Percentiles rank a stretch among this genome's conserved stretches.
phyloP scores from a whole-genome alignment of 2,329 filamentous ascomycete genomes.

The Aspergillus caelatus region DNA sequence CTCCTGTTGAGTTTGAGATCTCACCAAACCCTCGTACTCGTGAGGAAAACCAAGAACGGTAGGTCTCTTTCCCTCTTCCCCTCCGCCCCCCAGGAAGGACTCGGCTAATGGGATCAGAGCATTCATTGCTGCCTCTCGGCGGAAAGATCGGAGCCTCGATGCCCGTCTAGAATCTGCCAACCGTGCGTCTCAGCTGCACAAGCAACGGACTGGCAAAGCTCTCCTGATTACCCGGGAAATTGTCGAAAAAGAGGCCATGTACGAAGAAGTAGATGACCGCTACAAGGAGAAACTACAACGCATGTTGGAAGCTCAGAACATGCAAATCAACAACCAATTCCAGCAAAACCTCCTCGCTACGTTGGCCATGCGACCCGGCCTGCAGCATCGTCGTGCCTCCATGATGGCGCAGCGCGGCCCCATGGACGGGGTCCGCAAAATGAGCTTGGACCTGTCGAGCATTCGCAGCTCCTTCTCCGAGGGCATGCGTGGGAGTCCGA shows the following conservation, averaged over 20 bases:
- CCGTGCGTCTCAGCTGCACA: constrained; percentile 88
- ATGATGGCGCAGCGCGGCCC: constrained; percentile 32
- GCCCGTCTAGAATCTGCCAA: constrained; percentile 84
- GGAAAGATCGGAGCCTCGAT: constrained; percentile 84
- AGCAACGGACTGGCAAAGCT: constrained; percentile 79
- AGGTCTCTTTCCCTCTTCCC: neutral
- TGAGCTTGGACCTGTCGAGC: constrained; percentile 39
- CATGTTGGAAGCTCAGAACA: constrained; percentile 42
- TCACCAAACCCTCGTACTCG: constrained; percentile 39
- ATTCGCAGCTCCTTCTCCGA: constrained; percentile 32
- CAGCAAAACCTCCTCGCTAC: constrained; percentile 40
- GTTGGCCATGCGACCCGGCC: constrained; percentile 29
- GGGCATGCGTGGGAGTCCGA: constrained; percentile 23
- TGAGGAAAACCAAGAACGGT: constrained; percentile 52
- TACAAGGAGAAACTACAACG: constrained; percentile 44
- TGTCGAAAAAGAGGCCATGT: constrained; percentile 91
- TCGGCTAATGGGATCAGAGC: constrained; percentile 57
- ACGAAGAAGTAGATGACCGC: constrained; percentile 90
- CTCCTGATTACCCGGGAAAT: constrained; percentile 83
- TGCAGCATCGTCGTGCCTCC: constrained; percentile 33
- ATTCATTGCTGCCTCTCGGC: constrained; percentile 86
- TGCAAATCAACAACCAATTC: constrained; percentile 42
- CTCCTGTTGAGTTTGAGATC: constrained; percentile 35
- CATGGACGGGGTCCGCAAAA: constrained; percentile 34
- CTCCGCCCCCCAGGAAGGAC: neutral